Percentiles rank a stretch among this genome's conserved stretches.
These are phyloP conservation scores for Pseudognaphalium luteoalbum DNA, from an alignment of 129 eudicot genomes.

Conservation along the genomic window DNA sequence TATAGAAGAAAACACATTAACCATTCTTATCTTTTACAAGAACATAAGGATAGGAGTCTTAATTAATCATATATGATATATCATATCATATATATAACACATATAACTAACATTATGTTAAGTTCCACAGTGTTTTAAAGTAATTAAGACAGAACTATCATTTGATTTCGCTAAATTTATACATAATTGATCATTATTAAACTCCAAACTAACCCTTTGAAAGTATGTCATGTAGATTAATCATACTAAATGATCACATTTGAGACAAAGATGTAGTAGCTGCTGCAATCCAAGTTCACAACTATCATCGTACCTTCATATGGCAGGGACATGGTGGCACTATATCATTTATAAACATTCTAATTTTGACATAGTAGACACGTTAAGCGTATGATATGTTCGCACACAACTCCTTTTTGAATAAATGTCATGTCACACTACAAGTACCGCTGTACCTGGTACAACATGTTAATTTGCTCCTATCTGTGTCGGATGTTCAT, in stretches of 20 bases:
- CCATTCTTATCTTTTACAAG: neutral
- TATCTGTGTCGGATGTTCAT: neutral
- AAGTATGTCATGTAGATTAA: neutral
- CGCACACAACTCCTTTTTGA: neutral
- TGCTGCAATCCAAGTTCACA: neutral
- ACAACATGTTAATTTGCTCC: constrained; percentile 10
- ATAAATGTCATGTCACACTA: constrained; percentile 6
- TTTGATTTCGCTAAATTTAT: neutral
- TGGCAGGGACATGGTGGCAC: neutral
- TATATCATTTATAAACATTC: neutral
- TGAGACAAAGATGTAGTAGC: neutral
- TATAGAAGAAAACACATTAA: neutral
- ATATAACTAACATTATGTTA: too few relatives aligned
- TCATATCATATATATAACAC: too few relatives aligned
- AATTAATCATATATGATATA: too few relatives aligned
- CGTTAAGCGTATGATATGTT: neutral
- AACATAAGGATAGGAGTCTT: neutral
- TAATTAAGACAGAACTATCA: neutral
- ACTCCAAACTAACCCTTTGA: neutral
- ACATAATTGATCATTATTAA: neutral
- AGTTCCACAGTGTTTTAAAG: neutral
- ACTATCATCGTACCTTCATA: neutral
- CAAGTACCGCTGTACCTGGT: neutral
- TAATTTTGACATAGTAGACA: neutral
- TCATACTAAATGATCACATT: neutral